These are phyloP conservation scores for Linnemannia hyalina DNA, from an alignment of 192 early-diverging fungal genomes.

Conservation along the genomic window DNA sequence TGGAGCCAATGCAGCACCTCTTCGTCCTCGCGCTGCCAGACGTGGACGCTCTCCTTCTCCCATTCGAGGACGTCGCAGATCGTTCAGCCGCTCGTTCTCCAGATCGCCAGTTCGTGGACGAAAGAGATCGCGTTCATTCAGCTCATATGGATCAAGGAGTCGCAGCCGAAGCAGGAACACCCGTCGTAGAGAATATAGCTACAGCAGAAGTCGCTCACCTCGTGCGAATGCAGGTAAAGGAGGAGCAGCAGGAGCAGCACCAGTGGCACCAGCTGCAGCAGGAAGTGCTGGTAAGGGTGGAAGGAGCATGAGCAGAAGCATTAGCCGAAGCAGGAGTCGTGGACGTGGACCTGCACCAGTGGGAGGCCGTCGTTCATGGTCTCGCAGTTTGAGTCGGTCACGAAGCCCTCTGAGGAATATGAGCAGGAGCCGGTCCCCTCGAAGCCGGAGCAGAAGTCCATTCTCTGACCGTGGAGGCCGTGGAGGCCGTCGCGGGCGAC, in stretches of 20 bases:
- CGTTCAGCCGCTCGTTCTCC: constrained; percentile 42
- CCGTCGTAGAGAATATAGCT: constrained; percentile 31
- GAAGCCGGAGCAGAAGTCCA: constrained; percentile 36
- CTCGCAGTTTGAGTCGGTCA: constrained; percentile 24
- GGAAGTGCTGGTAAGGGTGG: constrained; percentile 2
- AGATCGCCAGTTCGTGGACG: constrained; percentile 49
- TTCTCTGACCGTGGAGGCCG: constrained; percentile 32
- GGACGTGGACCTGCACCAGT: constrained; percentile 5
- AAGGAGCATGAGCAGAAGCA: constrained; percentile 29
- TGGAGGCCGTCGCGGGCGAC: constrained; percentile 25
- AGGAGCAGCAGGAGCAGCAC: constrained; percentile 21
- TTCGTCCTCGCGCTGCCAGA: constrained; percentile 20
- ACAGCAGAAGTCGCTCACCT: constrained; percentile 35
- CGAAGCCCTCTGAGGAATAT: constrained; percentile 17
- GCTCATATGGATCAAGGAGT: constrained; percentile 49
- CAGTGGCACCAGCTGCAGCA: constrained; percentile 1
- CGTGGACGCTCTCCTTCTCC: constrained; percentile 43
- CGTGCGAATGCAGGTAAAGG: constrained; percentile 18
- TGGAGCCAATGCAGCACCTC: constrained; percentile 46
- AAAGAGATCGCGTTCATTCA: constrained; percentile 51
- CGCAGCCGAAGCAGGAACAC: constrained; percentile 24
- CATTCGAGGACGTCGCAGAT: constrained; percentile 16
- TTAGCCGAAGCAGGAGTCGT: constrained; percentile 29
- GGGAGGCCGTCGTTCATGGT: constrained; percentile 34
- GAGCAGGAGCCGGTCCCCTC: constrained; percentile 18